These are phyloP conservation scores for Mortierella sp. DNA, from an alignment of 371 early-diverging fungal species.

Conservation along the genomic window DNA sequence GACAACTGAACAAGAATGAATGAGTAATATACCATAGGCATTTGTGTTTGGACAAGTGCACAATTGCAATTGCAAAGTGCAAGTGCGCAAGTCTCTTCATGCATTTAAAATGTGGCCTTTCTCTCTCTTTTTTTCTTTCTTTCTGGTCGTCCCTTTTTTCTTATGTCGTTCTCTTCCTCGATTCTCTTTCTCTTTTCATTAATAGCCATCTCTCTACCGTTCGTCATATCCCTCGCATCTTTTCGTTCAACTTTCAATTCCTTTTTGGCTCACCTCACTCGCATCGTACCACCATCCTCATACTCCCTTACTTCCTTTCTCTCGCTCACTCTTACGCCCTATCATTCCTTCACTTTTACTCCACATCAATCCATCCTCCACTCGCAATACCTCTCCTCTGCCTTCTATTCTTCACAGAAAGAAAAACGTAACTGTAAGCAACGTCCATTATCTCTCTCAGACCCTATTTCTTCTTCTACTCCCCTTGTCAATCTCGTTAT, in stretches of 20 bases:
- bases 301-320: neutral
- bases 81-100: neutral
- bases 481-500: neutral
- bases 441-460: neutral
- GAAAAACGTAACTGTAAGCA: neutral
- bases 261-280: neutral
- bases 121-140: neutral
- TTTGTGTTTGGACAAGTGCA: neutral
- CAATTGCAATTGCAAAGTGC: neutral
- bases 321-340: neutral
- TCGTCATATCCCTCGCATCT: neutral
- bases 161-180: neutral
- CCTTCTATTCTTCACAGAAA: neutral
- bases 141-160: neutral
- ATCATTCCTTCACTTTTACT: neutral
- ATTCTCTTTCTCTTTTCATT: neutral
- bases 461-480: too few species aligned
- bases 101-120: slow-evolving; percentile 7
- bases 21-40: neutral
- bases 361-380: too few species aligned
- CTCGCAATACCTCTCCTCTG: neutral
- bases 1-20: too few species aligned
- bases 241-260: neutral
- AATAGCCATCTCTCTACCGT: neutral
- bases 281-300: neutral